Evolutionary conservation across 106 monocot genomes (phyloP).

Genomic region (Allium cepa): DNA sequence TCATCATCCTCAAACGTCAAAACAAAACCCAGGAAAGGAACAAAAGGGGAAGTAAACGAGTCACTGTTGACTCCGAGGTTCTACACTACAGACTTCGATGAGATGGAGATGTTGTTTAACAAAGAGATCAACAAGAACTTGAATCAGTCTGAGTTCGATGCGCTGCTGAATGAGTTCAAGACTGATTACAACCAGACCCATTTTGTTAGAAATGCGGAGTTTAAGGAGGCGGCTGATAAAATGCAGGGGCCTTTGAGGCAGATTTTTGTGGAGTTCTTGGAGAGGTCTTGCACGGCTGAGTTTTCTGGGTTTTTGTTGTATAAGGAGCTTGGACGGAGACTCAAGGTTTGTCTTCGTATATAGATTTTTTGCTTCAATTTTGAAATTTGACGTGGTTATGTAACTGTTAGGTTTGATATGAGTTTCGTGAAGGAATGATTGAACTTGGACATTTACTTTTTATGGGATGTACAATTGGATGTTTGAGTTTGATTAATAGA

Average conservation of each 20-base stretch:
- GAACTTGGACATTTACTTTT: too few relatives aligned
- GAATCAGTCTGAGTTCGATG: constrained; percentile 84
- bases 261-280: constrained; percentile 97
- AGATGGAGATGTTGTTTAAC: constrained; percentile 92
- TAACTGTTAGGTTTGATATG: too few relatives aligned
- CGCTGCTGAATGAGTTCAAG: constrained; percentile 90
- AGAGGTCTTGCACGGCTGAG: constrained; percentile 98
- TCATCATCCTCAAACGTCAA: constrained; percentile 2
- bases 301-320: constrained; percentile 97
- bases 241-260: constrained; percentile 67
- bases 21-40: constrained; percentile 22
- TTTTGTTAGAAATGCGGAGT: constrained; percentile 81
- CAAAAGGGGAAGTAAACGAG: constrained; percentile 61
- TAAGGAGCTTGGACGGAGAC: constrained; percentile 97
- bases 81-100: constrained; percentile 97
- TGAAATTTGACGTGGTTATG: too few relatives aligned
- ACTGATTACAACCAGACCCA: constrained; percentile 99
- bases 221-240: constrained; percentile 93
- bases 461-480: too few relatives aligned
- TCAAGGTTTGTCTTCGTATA: constrained; percentile 40
- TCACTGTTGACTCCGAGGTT: constrained; percentile 81
- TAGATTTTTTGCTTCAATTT: not conserved
- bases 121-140: constrained; percentile 84
- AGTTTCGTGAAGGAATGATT: too few relatives aligned
- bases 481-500: too few relatives aligned